These are phyloP conservation scores for Sclerotinia subarctica DNA, from an alignment of 2,329 filamentous ascomycete genomes.

Conservation along the genomic window DNA sequence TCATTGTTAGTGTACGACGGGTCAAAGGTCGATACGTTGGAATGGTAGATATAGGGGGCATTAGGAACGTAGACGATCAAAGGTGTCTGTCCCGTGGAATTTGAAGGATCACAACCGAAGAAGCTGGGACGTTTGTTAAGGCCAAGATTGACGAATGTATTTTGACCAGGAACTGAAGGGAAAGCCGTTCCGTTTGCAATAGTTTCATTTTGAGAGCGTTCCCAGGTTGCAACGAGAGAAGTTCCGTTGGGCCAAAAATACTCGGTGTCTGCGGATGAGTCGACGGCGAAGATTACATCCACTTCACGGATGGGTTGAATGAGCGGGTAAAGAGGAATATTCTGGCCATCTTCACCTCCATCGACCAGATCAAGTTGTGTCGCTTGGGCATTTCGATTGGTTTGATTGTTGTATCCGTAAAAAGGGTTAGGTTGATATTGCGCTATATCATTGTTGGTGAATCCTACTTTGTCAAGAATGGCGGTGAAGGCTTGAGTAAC, in stretches of 20 bases:
- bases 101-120: slow-evolving; percentile 71
- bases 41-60: slow-evolving; percentile 69
- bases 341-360: slow-evolving; percentile 74
- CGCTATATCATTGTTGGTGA: slow-evolving; percentile 68
- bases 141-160: slow-evolving; percentile 75
- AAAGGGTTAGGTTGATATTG: slow-evolving; percentile 76
- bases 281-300: slow-evolving; percentile 78
- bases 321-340: slow-evolving; percentile 74
- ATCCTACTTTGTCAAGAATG: slow-evolving; percentile 54
- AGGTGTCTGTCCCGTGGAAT: slow-evolving; percentile 57
- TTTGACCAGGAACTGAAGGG: slow-evolving; percentile 67
- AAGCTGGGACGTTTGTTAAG: slow-evolving; percentile 73
- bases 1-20: slow-evolving; percentile 59
- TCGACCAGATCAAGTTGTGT: slow-evolving; percentile 68
- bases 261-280: slow-evolving; percentile 70
- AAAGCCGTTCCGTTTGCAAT: slow-evolving; percentile 68
- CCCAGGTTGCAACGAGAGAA: slow-evolving; percentile 68
- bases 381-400: slow-evolving; percentile 54
- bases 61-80: slow-evolving; percentile 88
- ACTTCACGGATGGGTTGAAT: slow-evolving; percentile 69
- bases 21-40: slow-evolving; percentile 78
- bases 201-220: slow-evolving; percentile 55
- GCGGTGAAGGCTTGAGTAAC: slow-evolving; percentile 50
- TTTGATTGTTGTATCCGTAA: slow-evolving; percentile 57
- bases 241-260: slow-evolving; percentile 75